These are phyloP conservation scores for Conoideocrella luteorostrata DNA, from an alignment of 2,329 filamentous ascomycete species.

Conservation along the genomic window DNA sequence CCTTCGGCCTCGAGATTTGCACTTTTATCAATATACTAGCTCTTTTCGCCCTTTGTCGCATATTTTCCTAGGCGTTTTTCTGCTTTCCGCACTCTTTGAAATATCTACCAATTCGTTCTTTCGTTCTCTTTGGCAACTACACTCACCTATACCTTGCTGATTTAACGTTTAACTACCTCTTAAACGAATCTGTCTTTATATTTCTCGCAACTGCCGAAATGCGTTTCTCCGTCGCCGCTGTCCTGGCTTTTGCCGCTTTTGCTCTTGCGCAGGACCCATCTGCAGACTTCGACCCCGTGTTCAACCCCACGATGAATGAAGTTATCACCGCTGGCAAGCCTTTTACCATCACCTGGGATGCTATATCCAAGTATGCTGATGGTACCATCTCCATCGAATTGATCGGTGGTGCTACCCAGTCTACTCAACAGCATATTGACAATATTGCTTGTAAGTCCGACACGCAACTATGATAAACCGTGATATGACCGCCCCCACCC, in stretches of 20 bases:
- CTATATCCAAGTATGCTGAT: constrained; percentile 32
- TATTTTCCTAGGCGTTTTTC: constrained; percentile 16
- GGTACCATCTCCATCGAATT: constrained; percentile 46
- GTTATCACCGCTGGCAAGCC: constrained; percentile 40
- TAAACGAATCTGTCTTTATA: no score
- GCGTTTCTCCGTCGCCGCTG: constrained; percentile 45
- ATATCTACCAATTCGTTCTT: constrained; percentile 9
- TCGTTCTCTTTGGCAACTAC: constrained; percentile 4
- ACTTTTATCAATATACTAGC: constrained; percentile 17
- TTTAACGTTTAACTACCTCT: not conserved
- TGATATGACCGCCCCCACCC: no score
- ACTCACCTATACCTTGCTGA: not conserved
- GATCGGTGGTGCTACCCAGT: constrained; percentile 42
- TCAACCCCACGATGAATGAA: constrained; percentile 37
- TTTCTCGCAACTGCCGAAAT: constrained; percentile 43
- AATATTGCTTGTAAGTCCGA: constrained; percentile 48
- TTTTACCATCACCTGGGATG: constrained; percentile 46
- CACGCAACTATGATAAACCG: not conserved
- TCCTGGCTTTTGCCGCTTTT: constrained; percentile 45
- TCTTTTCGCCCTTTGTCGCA: constrained; percentile 11
- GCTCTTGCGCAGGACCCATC: constrained; percentile 50
- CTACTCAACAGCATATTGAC: constrained; percentile 34
- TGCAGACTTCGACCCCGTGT: constrained; percentile 49
- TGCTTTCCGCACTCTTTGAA: constrained; percentile 26
- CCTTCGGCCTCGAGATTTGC: no score